Conservation (phyloP, 2,329 filamentous ascomycete genomes). For the Aureobasidium namibiae region DNA sequence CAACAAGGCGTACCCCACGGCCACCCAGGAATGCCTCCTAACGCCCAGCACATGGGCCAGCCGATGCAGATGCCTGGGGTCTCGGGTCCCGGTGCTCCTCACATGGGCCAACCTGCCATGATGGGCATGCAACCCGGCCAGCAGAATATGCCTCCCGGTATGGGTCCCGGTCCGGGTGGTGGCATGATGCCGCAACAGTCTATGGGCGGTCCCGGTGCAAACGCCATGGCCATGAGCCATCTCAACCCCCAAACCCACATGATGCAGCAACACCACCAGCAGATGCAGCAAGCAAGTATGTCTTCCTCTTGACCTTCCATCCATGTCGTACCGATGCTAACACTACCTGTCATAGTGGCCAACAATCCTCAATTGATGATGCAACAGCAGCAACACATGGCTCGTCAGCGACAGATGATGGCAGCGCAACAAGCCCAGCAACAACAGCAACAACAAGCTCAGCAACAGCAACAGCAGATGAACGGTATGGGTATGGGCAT, state of each 20-base stretch:
- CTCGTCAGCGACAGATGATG: slow-evolving; percentile 27
- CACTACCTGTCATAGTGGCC: slow-evolving; percentile 35
- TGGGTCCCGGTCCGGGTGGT: slow-evolving; percentile 21
- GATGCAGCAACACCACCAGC: slow-evolving; percentile 36
- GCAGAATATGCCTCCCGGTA: slow-evolving; percentile 39
- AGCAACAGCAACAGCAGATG: slow-evolving; percentile 25
- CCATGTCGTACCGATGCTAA: slow-evolving; percentile 14
- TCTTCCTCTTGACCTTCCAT: not conserved
- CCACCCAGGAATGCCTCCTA: slow-evolving; percentile 57
- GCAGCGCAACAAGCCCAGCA: slow-evolving; percentile 31
- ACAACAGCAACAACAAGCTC: slow-evolving; percentile 30
- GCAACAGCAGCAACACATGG: slow-evolving; percentile 30
- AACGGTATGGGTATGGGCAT: slow-evolving; percentile 44
- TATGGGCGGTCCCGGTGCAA: slow-evolving; percentile 44
- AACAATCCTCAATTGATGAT: slow-evolving; percentile 21
- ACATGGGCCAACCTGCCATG: slow-evolving; percentile 64
- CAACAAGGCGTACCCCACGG: slow-evolving; percentile 60
- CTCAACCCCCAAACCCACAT: slow-evolving; percentile 55
- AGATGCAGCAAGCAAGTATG: slow-evolving; percentile 25
- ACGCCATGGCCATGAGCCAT: slow-evolving; percentile 64
- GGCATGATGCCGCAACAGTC: slow-evolving; percentile 29
- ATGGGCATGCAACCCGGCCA: slow-evolving; percentile 70
- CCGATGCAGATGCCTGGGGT: slow-evolving; percentile 67
- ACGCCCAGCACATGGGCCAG: slow-evolving; percentile 61
- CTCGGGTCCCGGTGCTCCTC: slow-evolving; percentile 60